A percentile compares a stretch with the other conserved stretches of the same genome.
Evolutionary conservation across 176 grass and related monocot species (phyloP).

Genomic region (Bonia amplexicaulis): DNA sequence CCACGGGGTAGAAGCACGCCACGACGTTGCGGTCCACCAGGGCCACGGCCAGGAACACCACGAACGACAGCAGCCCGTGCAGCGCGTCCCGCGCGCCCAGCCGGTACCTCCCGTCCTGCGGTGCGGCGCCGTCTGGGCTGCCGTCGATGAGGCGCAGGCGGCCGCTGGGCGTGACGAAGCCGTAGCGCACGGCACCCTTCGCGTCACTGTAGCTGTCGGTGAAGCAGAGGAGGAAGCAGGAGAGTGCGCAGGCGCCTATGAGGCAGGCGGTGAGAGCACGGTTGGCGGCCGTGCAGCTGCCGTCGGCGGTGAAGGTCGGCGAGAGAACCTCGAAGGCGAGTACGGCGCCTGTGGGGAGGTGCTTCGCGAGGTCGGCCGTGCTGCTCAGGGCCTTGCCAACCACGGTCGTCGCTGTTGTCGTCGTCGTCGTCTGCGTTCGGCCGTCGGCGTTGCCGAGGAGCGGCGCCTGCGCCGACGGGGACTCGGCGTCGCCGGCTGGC

Average conservation of each 20-base stretch:
- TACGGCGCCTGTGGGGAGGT: slow-evolving; percentile 76
- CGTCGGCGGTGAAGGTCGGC: slow-evolving; percentile 60
- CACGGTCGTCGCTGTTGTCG: not conserved
- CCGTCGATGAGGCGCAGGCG: slow-evolving; percentile 30
- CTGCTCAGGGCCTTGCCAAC: slow-evolving; percentile 42
- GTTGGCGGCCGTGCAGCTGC: slow-evolving; percentile 40
- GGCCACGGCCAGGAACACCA: slow-evolving; percentile 57
- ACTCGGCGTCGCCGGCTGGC: slow-evolving; percentile 22
- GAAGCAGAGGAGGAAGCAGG: slow-evolving; percentile 63
- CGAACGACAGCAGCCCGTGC: slow-evolving; percentile 45
- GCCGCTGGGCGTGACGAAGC: slow-evolving; percentile 45
- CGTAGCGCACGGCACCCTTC: slow-evolving; percentile 42
- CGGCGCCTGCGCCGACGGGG: not conserved
- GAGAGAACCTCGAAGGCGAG: slow-evolving; percentile 81
- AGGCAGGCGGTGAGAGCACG: slow-evolving; percentile 50
- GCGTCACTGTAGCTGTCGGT: slow-evolving; percentile 75
- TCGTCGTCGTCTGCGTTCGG: not conserved
- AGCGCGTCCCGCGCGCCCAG: slow-evolving; percentile 29
- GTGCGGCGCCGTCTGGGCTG: not conserved
- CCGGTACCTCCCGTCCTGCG: slow-evolving; percentile 20
- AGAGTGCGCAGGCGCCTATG: slow-evolving; percentile 43
- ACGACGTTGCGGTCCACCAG: slow-evolving; percentile 52
- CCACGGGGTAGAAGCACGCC: slow-evolving; percentile 58
- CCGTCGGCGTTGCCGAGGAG: slow-evolving; percentile 10
- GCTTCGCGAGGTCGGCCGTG: slow-evolving; percentile 74